phyloP scores from a whole-genome alignment of 1,284 basidiomycete species.

The Cerrena zonata region DNA sequence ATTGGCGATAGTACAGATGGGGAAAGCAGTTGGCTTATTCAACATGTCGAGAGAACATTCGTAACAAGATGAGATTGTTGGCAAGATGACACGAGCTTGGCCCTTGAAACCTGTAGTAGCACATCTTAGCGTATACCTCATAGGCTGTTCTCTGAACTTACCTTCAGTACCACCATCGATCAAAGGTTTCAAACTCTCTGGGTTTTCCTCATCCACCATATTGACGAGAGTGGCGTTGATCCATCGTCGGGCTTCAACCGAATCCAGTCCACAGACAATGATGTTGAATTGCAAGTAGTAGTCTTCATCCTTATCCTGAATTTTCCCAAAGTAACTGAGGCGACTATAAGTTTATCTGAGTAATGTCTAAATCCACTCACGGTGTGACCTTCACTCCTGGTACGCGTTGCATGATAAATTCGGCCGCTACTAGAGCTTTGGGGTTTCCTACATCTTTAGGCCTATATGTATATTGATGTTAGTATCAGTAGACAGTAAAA shows the following conservation, averaged over 20 bases:
- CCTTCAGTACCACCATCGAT: constrained; percentile 99
- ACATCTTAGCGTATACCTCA: constrained; percentile 7
- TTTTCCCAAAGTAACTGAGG: constrained; percentile 87
- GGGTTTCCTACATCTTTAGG: constrained; percentile 88
- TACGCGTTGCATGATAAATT: constrained; percentile 92
- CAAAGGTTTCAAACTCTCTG: constrained; percentile 92
- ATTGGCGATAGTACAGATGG: constrained; percentile 98
- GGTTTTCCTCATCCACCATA: constrained; percentile 85
- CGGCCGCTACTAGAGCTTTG: constrained; percentile 90
- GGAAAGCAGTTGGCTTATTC: constrained; percentile 93
- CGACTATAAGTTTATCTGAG: constrained; percentile 14
- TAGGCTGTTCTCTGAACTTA: constrained; percentile 22
- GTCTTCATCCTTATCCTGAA: constrained; percentile 94
- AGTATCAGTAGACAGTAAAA: neutral
- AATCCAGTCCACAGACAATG: constrained; percentile 97
- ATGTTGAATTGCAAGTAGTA: constrained; percentile 97
- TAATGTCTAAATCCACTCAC: constrained; percentile 41
- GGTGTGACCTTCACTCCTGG: constrained; percentile 92
- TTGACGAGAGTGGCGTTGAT: constrained; percentile 97
- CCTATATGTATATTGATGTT: constrained; percentile 35
- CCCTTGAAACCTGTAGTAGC: constrained; percentile 83
- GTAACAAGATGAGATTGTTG: constrained; percentile 93
- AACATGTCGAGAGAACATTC: constrained; percentile 98
- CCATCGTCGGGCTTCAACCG: constrained; percentile 94
- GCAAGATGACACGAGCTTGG: constrained; percentile 94